Base-by-base conservation (phyloP, 176 grass and related monocot species). In the Raddia guianensis region DNA sequence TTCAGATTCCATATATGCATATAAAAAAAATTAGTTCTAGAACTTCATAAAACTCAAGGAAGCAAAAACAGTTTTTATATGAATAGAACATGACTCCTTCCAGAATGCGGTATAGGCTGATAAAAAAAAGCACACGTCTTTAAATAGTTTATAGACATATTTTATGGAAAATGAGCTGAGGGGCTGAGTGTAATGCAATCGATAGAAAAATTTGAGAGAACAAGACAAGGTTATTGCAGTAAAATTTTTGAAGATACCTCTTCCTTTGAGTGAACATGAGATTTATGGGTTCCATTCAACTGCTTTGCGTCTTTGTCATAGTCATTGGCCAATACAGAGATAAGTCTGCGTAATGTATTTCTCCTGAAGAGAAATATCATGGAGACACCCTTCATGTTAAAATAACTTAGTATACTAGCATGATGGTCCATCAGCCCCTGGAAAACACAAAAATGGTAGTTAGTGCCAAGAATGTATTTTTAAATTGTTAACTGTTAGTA, bases 241-340 rank as follows among this genome's bases (percentile, higher is more conserved):
- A 66, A 83, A 66, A 83, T 58, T 63, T 55, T 42, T 27, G 40
- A 86, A 21, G 15, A 12, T 86, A 95, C 95, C 92, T 95, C 92
- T 88, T 94, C 86, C 73, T 77, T 92, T 13, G 95, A 95, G 83
- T 98, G 95, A 53, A 95, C 92, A 37, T 98, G 95, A 60, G 95
- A 91, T 83, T 98, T 98, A 71, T 98, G 95, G 57, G 86, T 95
- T 73, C 95, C 95, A 95, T 98, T 98, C 49, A 98, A 65, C 76
- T 95, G 92, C 82, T 95, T 98, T 70, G 88, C 88, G 73, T 89
- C 77, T 87, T 82, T 98, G 80, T 98, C 95, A 61, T 93, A 98
- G 68, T 98, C 90, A 42, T 98, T 98, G 8, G 95, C 90, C 53
- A 98, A 61, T 8, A 98, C 74, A 81, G 95, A 98, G 68, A 98